A percentile compares a stretch with the other conserved stretches of the same genome.
These are phyloP conservation scores for Rosa lucieae DNA, from an alignment of 306 rosid genomes.

Conservation along the genomic window DNA sequence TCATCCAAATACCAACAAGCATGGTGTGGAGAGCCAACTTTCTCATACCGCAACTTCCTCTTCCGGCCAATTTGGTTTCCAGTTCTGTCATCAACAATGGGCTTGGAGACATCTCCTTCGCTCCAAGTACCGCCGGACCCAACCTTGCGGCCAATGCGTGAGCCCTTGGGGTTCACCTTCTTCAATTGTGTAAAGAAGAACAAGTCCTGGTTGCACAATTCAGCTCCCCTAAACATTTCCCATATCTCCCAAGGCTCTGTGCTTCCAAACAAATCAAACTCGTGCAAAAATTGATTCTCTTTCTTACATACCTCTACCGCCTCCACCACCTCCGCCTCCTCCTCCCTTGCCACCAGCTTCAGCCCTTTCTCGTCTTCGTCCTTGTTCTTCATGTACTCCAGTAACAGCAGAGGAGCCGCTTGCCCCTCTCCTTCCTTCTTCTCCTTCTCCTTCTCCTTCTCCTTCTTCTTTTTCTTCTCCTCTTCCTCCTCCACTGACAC, in stretches of 20 bases:
- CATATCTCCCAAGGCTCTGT: conserved; percentile 10
- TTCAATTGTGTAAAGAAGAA: background rate
- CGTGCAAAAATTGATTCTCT: background rate
- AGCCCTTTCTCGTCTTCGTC: background rate
- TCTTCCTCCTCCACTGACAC: background rate
- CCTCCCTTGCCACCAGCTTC: background rate
- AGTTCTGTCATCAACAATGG: background rate
- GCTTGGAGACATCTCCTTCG: background rate
- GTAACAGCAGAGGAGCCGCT: background rate
- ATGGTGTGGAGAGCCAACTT: background rate
- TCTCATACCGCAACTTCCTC: conserved; percentile 8
- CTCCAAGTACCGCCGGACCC: conserved; percentile 2
- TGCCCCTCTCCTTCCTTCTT: background rate
- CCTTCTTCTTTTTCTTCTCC: background rate
- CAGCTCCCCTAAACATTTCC: background rate
- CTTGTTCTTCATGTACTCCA: background rate
- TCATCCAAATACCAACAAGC: conserved; percentile 11
- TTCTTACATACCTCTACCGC: too few relatives aligned
- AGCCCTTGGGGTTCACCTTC: conserved; percentile 10
- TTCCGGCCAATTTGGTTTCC: background rate
- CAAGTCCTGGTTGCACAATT: background rate
- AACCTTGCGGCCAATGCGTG: conserved; percentile 5
- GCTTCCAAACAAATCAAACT: conserved; percentile 9
- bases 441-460: background rate
- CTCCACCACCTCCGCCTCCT: too few relatives aligned